Conservation (phyloP, 2,329 filamentous ascomycete species). For the Colletotrichum acutatum region DNA sequence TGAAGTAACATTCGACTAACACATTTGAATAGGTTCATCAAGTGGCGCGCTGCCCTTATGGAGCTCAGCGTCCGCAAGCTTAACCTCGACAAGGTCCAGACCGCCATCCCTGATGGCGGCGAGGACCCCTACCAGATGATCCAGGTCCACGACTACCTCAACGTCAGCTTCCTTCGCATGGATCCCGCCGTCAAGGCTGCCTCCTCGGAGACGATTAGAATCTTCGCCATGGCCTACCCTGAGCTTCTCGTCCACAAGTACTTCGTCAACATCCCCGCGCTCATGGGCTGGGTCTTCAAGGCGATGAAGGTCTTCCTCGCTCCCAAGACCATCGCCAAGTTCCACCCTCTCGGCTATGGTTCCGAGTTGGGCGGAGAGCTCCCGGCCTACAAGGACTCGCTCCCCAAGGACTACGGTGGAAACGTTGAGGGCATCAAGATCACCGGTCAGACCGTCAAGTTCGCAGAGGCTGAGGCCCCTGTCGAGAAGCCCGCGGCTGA, state of each 20-base stretch:
- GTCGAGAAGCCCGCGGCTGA: conserved; percentile 26
- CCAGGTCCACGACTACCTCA: conserved; percentile 94
- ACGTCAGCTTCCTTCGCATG: conserved; percentile 86
- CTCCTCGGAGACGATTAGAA: conserved; percentile 78
- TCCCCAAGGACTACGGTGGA: conserved; percentile 85
- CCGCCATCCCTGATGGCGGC: conserved; percentile 77
- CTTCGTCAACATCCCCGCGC: conserved; percentile 90
- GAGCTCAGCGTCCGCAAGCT: conserved; percentile 84
- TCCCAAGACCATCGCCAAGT: conserved; percentile 80
- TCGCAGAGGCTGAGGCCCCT: conserved; percentile 38
- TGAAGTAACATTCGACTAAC: background rate
- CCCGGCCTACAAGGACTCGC: conserved; percentile 66
- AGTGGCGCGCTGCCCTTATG: conserved; percentile 92
- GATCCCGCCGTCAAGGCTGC: conserved; percentile 74
- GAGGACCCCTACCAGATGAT: conserved; percentile 89
- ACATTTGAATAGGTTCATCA: conserved; percentile 74
- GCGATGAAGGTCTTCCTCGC: conserved; percentile 81
- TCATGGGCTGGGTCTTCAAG: conserved; percentile 90
- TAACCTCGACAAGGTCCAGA: conserved; percentile 74
- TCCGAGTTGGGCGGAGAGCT: conserved; percentile 72
- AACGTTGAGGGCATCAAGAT: conserved; percentile 61
- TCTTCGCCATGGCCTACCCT: conserved; percentile 86
- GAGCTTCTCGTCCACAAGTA: conserved; percentile 89
- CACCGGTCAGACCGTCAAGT: conserved; percentile 46
- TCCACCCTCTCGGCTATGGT: conserved; percentile 82